Evolutionary conservation across 225 moss, liverwort and hornwort species (phyloP), one percentile per base, ranked within the genome.

Genomic region (Bryum argenteum): DNA sequence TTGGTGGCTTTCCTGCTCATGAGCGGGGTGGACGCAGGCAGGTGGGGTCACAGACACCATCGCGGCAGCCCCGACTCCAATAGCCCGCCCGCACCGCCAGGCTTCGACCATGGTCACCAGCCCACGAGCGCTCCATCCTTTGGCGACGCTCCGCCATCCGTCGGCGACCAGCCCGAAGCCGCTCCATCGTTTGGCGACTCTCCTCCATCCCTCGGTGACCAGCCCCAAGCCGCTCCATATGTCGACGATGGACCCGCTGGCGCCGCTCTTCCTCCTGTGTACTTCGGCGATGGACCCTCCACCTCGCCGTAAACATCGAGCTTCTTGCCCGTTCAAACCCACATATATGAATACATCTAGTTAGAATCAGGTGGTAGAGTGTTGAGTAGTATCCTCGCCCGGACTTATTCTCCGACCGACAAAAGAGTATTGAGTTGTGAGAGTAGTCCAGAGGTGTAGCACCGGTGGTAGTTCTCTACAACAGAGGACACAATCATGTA

Each of bases 21-120:
- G 6, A 24, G n/a, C 0, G 59, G 67, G 1, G 75, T 41, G 24
- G 75, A 75, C 33, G 75, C 75, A 40, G 41, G 40, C 0, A 39
- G 59, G 2, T 75, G 75, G 75, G 26, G 0, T 9, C 50, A 18
- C 51, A 14, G 40, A n/a, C 67, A 66, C 47, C 70, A 58, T n/a
- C 56, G 21, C 64, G 24, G 28, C 8, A n/a, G 0, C 43, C 15
- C 2, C 17, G 14, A 17, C 16, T 20, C 20, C 41, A 20, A 69
- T 59, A 40, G 75, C 19, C 75, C 75, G 6, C 75, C 75, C 22
- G 67, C 67, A n/a, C 75, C 75, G 9, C 75, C 75, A 17, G 75
- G 75, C 67, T 67, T 67, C 75, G 58, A 75, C 11, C 44, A 44
- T 44, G 12, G 13, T 33, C 33, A 33, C 59, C 39, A 61, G 19